Base-by-base conservation (phyloP, 352 stramenopile species). In the Saprolegnia diclina region DNA sequence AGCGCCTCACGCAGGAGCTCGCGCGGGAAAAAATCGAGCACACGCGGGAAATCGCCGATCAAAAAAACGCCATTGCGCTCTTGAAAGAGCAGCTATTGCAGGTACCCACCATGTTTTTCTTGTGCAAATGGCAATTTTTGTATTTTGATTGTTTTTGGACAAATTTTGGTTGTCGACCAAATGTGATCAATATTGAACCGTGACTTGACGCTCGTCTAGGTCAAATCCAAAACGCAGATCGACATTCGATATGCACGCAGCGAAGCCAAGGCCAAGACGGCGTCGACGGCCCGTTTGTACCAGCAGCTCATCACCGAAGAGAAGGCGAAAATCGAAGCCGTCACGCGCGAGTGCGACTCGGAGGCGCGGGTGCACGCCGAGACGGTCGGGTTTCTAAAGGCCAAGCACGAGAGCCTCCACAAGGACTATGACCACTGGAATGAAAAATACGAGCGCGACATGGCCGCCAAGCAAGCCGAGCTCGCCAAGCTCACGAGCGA, bases 201-300 rank as follows among this genome's bases (percentile, higher is more conserved):
- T 22, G 22, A 54, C 46, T 5, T 54, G n/a, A n/a, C 35, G 13
- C 35, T 11, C 37, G 13, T 73, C 21, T 75, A 82, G 13, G 80
- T 94, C 45, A 93, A 93, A 64, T 91, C 83, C 44, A 91, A 93
- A 72, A 91, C 85, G 19, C 80, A 89, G 69, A 83, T 94, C 56
- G 85, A 95, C 44, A 89, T 86, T 56, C 78, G 85, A 6, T 95
- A 94, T 45, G 79, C 83, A 5, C 74, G 82, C 0, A 91, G 89
- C 37, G 85, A 95, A 71, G 85, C 86, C 55, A 91, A 94, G 65
- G 88, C 88, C 21, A 94, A 95, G 71, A 79, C 82, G n/a, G 82
- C 79, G 45, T 92, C 80, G 46, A 94, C 82, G 0, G 75, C 83
- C 6, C 76, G 88, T 2, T 81, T 90, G 74, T 92, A 94, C 67